Conservation (phyloP, 345 rosid species). For the Geranium rotundifolium region DNA sequence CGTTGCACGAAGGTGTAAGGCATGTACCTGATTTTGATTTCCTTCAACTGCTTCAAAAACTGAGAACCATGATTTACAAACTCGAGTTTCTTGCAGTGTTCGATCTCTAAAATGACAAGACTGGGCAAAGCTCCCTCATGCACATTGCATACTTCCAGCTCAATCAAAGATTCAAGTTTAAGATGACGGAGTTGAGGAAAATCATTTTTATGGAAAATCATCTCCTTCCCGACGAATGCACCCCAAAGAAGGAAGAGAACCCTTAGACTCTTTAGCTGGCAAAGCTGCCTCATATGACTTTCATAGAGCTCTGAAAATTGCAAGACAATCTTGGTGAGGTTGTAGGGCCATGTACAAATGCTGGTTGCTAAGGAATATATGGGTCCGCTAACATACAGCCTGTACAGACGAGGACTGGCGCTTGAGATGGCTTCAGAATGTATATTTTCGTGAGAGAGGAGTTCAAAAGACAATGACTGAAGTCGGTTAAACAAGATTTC, state of each 20-base stretch:
- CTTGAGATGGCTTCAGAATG: neutral
- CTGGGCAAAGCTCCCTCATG: constrained; percentile 29
- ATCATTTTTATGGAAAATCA: constrained; percentile 17
- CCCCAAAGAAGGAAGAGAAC: constrained; percentile 11
- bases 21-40: no score
- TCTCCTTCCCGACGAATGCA: constrained; percentile 19
- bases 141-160: constrained; percentile 22
- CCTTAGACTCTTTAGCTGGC: constrained; percentile 26
- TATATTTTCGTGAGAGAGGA: neutral
- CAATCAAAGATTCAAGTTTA: neutral
- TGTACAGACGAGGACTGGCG: constrained; percentile 1
- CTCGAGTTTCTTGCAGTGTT: constrained; percentile 6
- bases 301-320: constrained; percentile 17
- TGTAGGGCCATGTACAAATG: constrained; percentile 17
- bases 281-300: constrained; percentile 32
- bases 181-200: constrained; percentile 17
- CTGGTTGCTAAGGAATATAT: constrained; percentile 12
- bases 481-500: constrained; percentile 10
- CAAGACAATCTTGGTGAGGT: constrained; percentile 24
- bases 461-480: neutral
- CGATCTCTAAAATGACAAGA: constrained; percentile 23
- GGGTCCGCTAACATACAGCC: neutral
- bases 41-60: no score
- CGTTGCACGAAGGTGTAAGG: no score
- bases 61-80: constrained; percentile 9